Percentiles rank a stretch among this genome's conserved stretches.
Evolutionary conservation across 345 rosid species (phyloP).

Genomic region (Sonneratia alba): DNA sequence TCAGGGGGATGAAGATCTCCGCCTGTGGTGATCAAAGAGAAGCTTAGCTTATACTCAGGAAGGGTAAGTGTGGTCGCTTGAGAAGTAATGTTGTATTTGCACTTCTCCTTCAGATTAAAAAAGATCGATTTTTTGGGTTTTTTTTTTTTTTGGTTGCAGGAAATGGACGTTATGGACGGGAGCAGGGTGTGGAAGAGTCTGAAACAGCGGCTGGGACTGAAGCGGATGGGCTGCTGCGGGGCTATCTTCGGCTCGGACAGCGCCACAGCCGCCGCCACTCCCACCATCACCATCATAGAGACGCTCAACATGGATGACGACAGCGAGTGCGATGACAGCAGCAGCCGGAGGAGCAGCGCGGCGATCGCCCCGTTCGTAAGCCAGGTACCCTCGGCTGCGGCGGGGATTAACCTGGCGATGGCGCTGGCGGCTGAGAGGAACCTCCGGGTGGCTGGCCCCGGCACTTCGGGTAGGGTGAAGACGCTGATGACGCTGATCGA

Average conservation of each 20-base stretch:
- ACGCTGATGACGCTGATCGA: slow-evolving; percentile 70
- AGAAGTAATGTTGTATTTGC: background rate
- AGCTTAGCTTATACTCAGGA: background rate
- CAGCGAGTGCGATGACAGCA: background rate
- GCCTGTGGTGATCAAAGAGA: background rate
- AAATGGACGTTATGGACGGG: slow-evolving; percentile 33
- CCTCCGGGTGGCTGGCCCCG: slow-evolving; percentile 16
- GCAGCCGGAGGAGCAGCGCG: background rate
- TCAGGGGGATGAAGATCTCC: background rate
- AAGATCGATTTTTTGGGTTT: background rate
- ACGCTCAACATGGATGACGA: background rate
- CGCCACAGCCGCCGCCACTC: slow-evolving; percentile 14
- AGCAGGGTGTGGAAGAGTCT: slow-evolving; percentile 45
- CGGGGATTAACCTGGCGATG: slow-evolving; percentile 60
- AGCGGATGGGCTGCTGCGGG: slow-evolving; percentile 60
- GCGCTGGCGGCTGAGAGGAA: slow-evolving; percentile 78
- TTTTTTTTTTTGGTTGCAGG: background rate
- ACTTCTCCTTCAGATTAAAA: background rate
- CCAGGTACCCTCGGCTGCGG: background rate
- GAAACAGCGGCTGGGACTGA: slow-evolving; percentile 58
- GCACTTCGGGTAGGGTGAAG: slow-evolving; percentile 25
- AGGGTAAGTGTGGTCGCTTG: background rate
- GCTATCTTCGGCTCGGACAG: slow-evolving; percentile 23
- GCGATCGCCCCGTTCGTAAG: background rate
- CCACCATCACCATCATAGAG: slow-evolving; percentile 17